Base-by-base conservation (phyloP, 2,329 filamentous ascomycete species). In the Hawksworthiomyces lignivorus region DNA sequence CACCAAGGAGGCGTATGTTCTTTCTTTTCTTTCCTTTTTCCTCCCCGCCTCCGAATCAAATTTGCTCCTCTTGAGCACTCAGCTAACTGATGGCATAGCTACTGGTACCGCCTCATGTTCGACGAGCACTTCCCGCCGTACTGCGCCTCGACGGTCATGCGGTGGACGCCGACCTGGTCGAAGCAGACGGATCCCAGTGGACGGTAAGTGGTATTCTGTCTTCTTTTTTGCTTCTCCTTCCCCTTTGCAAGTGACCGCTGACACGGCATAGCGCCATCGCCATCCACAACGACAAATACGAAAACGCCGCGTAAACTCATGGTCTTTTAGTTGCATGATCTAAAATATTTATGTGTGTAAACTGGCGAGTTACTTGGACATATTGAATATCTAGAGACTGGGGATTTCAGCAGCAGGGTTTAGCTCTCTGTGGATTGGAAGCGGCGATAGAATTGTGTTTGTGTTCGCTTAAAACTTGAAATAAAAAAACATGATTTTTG, bases 101-200 rank as follows among this genome's bases (percentile, higher is more conserved):
- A 95, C 75, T 98, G 92, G 92, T 98, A 98, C 70, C 83, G 92
- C 56, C 75, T 71, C 62, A 97, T 98, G 90, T 98, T 97, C 62
- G 92, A 98, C 63, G 90, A 98, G 75, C 90, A 94, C 67, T 98
- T 97, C 77, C 92, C 92, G 35, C 76, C 82, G 43, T 82, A 82
- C 58, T 97, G 90, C 61, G 94, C 92, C 8, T 82, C 78, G 46
- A 98, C 92, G 7, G 92, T 98, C 41, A 84, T 87, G 85, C 77
- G 92, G 58, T 98, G 92, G 94, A 88, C 86, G 44, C 92, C 92
- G 21, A 98, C 86, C 28, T 98, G 92, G 92, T 94, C 87, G 43
- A 85, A 95, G 63, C 88, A 96, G 76, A 86, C 80, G 20, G 92
- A 98, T 64, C 92, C 92, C 47, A 94, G 86, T 65, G 94, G 92